phyloP scores from a whole-genome alignment of 768 basidiomycete species.

The Naematelia encephala region DNA sequence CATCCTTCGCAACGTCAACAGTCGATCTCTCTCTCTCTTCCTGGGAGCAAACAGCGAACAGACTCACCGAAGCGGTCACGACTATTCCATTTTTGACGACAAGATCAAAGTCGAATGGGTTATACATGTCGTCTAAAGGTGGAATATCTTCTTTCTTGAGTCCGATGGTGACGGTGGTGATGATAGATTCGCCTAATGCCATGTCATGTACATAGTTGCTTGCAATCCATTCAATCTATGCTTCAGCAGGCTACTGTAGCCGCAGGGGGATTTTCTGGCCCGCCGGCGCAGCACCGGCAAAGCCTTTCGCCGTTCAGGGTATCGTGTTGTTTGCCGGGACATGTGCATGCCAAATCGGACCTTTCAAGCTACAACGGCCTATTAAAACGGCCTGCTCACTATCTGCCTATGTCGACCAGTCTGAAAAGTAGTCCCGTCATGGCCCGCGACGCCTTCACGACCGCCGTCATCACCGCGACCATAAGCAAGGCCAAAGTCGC shows the following conservation, averaged over 20 bases:
- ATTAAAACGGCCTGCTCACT: too few relatives aligned
- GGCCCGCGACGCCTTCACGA: neutral
- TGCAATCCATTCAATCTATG: too few relatives aligned
- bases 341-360: too few relatives aligned
- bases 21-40: neutral
- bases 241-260: neutral
- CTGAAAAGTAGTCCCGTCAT: neutral
- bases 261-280: neutral
- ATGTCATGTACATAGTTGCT: too few relatives aligned
- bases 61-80: constrained; percentile 31
- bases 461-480: neutral
- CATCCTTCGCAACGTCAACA: constrained; percentile 14
- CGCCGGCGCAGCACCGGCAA: neutral
- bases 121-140: constrained; percentile 1
- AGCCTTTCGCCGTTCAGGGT: neutral
- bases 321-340: too few relatives aligned
- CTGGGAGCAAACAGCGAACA: too few relatives aligned
- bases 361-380: too few relatives aligned
- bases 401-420: constrained; percentile 7
- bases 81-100: constrained; percentile 33
- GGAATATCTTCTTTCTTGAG: too few relatives aligned
- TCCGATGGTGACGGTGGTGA: too few relatives aligned
- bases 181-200: too few relatives aligned
- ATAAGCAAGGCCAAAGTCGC: neutral
- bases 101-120: constrained; percentile 23